Percentiles rank a stretch among this genome's conserved stretches.
phyloP scores from a whole-genome alignment of 441 rosid genomes.

The Gossypium gossypioides region DNA sequence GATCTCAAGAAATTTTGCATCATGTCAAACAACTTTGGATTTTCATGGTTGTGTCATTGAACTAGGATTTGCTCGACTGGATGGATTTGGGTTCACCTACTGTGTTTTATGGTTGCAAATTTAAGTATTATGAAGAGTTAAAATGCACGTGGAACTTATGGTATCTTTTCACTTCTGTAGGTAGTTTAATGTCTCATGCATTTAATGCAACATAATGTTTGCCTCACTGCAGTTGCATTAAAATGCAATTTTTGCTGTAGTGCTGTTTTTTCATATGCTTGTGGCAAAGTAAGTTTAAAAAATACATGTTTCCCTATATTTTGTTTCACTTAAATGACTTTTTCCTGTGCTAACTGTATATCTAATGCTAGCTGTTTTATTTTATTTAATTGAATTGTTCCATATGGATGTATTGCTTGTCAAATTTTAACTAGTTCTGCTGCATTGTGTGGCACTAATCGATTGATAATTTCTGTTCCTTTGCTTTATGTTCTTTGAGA shows the following conservation, averaged over 20 bases:
- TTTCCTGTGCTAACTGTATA: neutral
- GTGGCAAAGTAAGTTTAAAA: neutral
- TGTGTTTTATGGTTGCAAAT: neutral
- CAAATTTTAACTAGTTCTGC: neutral
- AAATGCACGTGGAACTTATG: neutral
- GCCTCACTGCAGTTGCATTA: neutral
- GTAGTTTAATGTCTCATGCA: neutral
- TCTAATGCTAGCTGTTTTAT: neutral
- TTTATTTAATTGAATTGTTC: neutral
- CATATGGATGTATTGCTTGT: neutral
- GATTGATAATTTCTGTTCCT: neutral
- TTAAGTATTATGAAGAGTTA: neutral
- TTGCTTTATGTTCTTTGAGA: neutral
- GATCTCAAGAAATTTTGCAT: neutral
- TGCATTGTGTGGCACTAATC: neutral
- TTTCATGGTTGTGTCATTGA: neutral
- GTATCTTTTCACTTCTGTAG: neutral
- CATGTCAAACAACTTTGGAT: neutral
- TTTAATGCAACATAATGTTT: neutral
- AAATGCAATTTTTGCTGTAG: neutral
- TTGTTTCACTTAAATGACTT: neutral
- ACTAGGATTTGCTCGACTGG: neutral
- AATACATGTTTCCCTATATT: neutral
- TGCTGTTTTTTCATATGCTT: neutral
- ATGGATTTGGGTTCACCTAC: neutral